phyloP scores from a whole-genome alignment of 306 rosid genomes.

The Trifolium subterraneum region DNA sequence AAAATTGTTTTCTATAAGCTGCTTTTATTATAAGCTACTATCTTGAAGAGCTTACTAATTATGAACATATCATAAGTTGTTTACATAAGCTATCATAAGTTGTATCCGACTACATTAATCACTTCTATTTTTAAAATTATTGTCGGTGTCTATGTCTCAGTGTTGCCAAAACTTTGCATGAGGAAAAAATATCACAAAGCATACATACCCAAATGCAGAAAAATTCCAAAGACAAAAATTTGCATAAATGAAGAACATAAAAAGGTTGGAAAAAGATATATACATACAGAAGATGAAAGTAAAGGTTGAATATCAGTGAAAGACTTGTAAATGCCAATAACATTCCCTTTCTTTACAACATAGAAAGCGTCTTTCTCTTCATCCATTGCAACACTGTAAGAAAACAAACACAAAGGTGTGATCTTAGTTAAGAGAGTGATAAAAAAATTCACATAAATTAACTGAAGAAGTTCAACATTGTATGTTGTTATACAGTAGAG shows the following conservation, averaged over 20 bases:
- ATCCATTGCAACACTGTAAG: conserved; percentile 63
- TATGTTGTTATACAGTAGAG: background rate
- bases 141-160: too few species aligned
- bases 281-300: conserved; percentile 56
- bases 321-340: conserved; percentile 76
- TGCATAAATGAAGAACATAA: background rate
- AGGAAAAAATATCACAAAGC: background rate
- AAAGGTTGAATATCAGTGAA: conserved; percentile 59
- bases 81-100: too few species aligned
- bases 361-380: conserved; percentile 75
- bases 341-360: conserved; percentile 75
- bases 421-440: background rate
- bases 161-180: background rate
- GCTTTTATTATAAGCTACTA: too few species aligned
- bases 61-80: too few species aligned
- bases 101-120: too few species aligned
- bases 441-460: conserved; percentile 5
- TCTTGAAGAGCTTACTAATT: too few species aligned
- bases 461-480: conserved; percentile 1
- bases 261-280: conserved; percentile 28
- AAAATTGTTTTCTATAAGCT: too few species aligned
- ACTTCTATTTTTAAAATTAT: too few species aligned
- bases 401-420: background rate
- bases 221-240: conserved; percentile 23
- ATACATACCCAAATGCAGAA: conserved; percentile 17